phyloP scores from a whole-genome alignment of 768 basidiomycete genomes.

The Pisolithus microcarpus region DNA sequence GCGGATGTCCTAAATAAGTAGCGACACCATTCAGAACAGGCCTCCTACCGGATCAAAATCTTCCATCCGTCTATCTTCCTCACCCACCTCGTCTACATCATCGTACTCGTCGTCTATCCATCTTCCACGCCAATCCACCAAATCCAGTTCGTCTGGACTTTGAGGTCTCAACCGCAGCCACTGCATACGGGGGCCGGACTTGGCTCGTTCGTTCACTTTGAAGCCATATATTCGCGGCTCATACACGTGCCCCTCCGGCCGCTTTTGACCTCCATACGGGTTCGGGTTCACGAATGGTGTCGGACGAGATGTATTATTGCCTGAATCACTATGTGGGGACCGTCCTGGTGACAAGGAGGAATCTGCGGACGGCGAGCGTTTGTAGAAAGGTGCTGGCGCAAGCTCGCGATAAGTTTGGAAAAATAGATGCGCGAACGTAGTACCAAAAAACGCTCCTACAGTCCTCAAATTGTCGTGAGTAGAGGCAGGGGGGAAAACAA shows the following conservation, averaged over 20 bases:
- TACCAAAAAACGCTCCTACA: slow-evolving; percentile 96
- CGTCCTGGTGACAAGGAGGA: slow-evolving; percentile 49
- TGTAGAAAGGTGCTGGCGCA: slow-evolving; percentile 91
- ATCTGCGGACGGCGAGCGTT: slow-evolving; percentile 48
- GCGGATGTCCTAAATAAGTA: slow-evolving; percentile 1
- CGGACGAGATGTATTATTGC: slow-evolving; percentile 40
- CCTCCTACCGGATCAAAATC: slow-evolving; percentile 72
- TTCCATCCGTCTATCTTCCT: slow-evolving; percentile 63
- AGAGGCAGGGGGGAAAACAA: slow-evolving; percentile 5
- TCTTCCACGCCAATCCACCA: slow-evolving; percentile 84
- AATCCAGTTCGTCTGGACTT: slow-evolving; percentile 69
- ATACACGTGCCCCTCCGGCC: slow-evolving; percentile 81
- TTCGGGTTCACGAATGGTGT: slow-evolving; percentile 81
- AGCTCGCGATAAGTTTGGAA: slow-evolving; percentile 97
- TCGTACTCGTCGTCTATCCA: slow-evolving; percentile 81
- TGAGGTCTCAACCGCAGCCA: slow-evolving; percentile 90
- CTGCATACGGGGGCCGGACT: slow-evolving; percentile 93
- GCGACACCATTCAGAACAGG: neutral
- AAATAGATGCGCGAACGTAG: slow-evolving; percentile 96
- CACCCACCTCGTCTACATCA: slow-evolving; percentile 49
- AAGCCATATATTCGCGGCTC: slow-evolving; percentile 94
- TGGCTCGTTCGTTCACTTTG: slow-evolving; percentile 91
- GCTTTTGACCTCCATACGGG: slow-evolving; percentile 82
- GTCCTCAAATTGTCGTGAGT: slow-evolving; percentile 14
- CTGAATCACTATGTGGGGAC: slow-evolving; percentile 46